Base-by-base conservation (phyloP, 345 rosid species). In the Syzygium jambos region DNA sequence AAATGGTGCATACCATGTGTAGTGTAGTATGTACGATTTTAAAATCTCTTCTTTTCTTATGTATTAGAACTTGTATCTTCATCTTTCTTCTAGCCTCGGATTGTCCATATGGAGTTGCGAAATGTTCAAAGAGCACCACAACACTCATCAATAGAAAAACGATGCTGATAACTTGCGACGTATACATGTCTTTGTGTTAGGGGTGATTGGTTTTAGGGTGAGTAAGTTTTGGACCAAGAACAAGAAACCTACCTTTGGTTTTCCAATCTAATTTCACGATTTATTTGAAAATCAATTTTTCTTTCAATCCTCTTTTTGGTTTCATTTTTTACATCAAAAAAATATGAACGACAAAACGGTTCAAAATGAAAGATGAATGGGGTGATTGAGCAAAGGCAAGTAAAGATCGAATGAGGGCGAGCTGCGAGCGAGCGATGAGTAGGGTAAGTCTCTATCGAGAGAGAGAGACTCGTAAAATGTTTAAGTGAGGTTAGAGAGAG, bases 231-330 rank as follows among this genome's bases (percentile, higher is more conserved):
- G 11, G 27, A 11, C 15, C 51, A 7, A 49, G 11, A 49, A 7
- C 63, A 0, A 2, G 0, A 57, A 57, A 23, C 15, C 15, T 57
- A 25, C 5, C 29, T n/a, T 1, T 23, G 0, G 25, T 25, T 56
- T 56, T 56, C 10, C 1, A 4, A 5, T 57, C 27, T 2, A 13
- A 25, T 57, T 52, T 25, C 0, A 9, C 0, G 15, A 5, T 57
- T 1, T 57, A 57, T 4, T 23, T 10, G 63, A 57, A 2, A 27
- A 25, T n/a, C 63, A 23, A 25, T 1, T 25, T 25, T 25, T 25
- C 11, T 57, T 57, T 57, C 1, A 0, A 23, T 57, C 29, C 63
- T 57, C 11, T 25, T 57, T 25, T 25, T 11, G 14, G 12, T 56
- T 25, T 57, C 12, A 10, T 0, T 25, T 55, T 56, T 57, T 2